Conservation (phyloP, 345 rosid species). For the Arabidopsis arenosa region DNA sequence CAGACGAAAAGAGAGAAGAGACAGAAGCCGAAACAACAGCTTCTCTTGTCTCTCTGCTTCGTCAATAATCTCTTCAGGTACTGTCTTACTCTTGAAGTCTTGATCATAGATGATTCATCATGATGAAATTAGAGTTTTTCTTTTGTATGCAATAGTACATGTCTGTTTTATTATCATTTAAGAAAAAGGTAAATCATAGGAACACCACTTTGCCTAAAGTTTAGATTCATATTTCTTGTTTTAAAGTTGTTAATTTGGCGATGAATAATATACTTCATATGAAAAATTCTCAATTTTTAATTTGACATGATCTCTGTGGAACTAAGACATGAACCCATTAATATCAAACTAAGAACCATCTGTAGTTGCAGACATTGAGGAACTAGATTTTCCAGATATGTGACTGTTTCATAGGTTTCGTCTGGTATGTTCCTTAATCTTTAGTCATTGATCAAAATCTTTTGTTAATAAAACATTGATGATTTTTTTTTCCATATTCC, state of each 20-base stretch:
- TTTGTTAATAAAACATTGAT: background rate
- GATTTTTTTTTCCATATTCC: background rate
- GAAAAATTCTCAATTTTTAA: background rate
- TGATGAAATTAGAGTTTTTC: conserved; percentile 6
- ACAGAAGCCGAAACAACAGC: conserved; percentile 16
- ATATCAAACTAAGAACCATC: background rate
- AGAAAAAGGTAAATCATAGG: background rate
- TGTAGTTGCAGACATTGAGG: conserved; percentile 13
- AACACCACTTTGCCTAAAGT: background rate
- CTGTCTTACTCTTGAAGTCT: conserved; percentile 24
- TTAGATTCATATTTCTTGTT: background rate
- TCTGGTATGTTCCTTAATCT: conserved; percentile 6
- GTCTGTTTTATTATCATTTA: background rate
- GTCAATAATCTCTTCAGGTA: conserved; percentile 37
- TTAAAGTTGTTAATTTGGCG: background rate
- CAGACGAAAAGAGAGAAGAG: conserved; percentile 26
- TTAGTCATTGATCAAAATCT: background rate
- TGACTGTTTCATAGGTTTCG: background rate
- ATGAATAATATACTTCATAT: background rate
- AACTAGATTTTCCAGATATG: background rate
- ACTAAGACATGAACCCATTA: background rate
- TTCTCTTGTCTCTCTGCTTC: conserved; percentile 19
- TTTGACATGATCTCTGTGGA: background rate
- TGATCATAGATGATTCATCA: conserved; percentile 20
- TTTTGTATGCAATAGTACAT: conserved; percentile 7